These are phyloP conservation scores for Picochlorum sp. DNA, from an alignment of 139 green algal genomes.

Conservation along the genomic window DNA sequence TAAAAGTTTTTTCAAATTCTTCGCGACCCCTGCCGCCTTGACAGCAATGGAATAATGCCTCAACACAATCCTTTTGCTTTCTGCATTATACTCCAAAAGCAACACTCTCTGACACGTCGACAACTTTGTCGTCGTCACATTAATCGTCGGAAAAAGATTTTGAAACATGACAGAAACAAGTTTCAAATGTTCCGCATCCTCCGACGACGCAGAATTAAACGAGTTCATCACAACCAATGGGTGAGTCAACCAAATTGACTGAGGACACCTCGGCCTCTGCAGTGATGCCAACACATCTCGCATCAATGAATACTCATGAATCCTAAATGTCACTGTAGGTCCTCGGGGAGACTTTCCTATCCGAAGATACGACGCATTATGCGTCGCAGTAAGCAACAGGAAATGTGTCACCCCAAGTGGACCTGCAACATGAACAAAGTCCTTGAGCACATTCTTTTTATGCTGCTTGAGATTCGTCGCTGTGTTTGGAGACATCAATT, in stretches of 20 bases:
- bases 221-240: conserved; percentile 92
- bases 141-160: conserved; percentile 93
- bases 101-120: conserved; percentile 70
- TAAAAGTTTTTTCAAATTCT: conserved; percentile 72
- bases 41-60: conserved; percentile 81
- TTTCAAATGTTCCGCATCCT: conserved; percentile 55
- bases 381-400: conserved; percentile 82
- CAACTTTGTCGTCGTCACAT: conserved; percentile 76
- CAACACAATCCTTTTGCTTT: conserved; percentile 54
- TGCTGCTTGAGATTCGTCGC: conserved; percentile 74
- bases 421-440: conserved; percentile 93
- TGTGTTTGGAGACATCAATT: conserved; percentile 92
- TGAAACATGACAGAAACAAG: conserved; percentile 74
- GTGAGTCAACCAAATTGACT: conserved; percentile 49
- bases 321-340: conserved; percentile 82
- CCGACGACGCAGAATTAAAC: conserved; percentile 41
- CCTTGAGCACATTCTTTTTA: conserved; percentile 78
- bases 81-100: conserved; percentile 62
- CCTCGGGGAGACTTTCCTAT: conserved; percentile 80
- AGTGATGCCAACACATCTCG: conserved; percentile 67
- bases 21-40: conserved; percentile 19
- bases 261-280: conserved; percentile 48
- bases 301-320: conserved; percentile 75
- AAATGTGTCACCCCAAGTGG: conserved; percentile 94
- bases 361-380: conserved; percentile 74